phyloP scores from a whole-genome alignment of 2,329 filamentous ascomycete species.

The Aspergillus sp. region DNA sequence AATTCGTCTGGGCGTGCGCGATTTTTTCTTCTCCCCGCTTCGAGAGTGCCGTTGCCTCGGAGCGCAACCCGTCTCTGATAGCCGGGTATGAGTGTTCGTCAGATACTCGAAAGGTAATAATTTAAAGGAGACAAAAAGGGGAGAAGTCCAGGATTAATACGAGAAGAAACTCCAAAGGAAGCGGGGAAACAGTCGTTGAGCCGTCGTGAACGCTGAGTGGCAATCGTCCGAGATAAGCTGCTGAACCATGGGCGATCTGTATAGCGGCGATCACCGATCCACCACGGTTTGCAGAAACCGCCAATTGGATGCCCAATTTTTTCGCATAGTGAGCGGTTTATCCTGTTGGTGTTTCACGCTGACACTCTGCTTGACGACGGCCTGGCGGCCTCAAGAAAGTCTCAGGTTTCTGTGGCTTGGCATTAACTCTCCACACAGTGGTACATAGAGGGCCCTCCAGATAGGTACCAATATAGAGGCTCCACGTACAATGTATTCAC shows the following conservation, averaged over 20 bases:
- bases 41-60: conserved; percentile 7
- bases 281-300: conserved; percentile 20
- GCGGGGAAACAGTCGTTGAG: conserved; percentile 4
- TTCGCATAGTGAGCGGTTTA: not conserved
- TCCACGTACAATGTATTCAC: conserved; percentile 7
- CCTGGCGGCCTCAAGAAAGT: not conserved
- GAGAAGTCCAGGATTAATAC: not conserved
- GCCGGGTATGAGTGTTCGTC: not conserved
- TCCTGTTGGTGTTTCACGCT: not conserved
- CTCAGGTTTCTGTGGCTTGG: conserved; percentile 7
- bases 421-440: not conserved
- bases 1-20: conserved; percentile 10
- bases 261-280: conserved; percentile 30
- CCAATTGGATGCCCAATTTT: conserved; percentile 14
- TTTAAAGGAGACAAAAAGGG: not conserved
- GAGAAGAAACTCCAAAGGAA: not conserved
- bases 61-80: not conserved
- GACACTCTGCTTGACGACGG: not conserved
- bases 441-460: too few species aligned
- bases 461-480: not conserved
- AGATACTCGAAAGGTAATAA: not conserved
- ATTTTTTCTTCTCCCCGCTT: conserved; percentile 20
- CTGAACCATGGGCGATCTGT: conserved; percentile 17
- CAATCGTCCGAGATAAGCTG: conserved; percentile 23
- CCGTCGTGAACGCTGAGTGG: conserved; percentile 6